Evolutionary conservation across 2,329 filamentous ascomycete species (phyloP), one percentile per base, ranked within the genome.

Genomic region (Orbilia javanica): DNA sequence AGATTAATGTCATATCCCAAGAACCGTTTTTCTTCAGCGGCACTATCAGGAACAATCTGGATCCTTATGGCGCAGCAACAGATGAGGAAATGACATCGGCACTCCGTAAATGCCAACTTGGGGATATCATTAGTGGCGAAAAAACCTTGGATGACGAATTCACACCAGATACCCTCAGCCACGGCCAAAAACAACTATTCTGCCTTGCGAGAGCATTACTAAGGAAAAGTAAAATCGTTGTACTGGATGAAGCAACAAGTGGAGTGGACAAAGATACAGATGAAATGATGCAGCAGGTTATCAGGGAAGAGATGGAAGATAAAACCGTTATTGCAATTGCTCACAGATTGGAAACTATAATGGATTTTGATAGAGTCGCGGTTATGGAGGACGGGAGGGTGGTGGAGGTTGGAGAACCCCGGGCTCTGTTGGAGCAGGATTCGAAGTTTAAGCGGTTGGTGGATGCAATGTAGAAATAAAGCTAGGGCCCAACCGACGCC

Each of bases 221-320:
- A 57, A 80, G 83, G n/a, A 83, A 82, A 34, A 82, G 83, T 1
- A 85, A 80, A 8, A 80, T 88, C 4, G 81, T 88, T 1, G 82
- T 88, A 1, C 79, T 87, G 4, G 86, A 87, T 60, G 86, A 87
- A 68, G 83, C 83, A 2, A 84, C 84, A 0, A 84, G 66, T 42
- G 66, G 87, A 71, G 86, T 90, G 46, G 89, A 91, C 80, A 83
- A 84, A 11, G 86, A 86, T 64, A 90, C 89, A 1, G 89, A 90
- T 80, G 84, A 86, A 39, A 84, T 86, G 27, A 88, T 90, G 83
- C 88, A 90, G 81, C 84, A 84, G 34, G 85, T 89, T 31, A 86
- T 90, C 67, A 85, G 88, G 2, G 84, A 86, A 55, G 85, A 86
- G 31, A 67, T 74, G 63, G 63, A 46, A 48, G 64, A 67, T 25